These are phyloP conservation scores for Solanum stenotomum DNA, from an alignment of 257 asterid species.

Conservation along the genomic window DNA sequence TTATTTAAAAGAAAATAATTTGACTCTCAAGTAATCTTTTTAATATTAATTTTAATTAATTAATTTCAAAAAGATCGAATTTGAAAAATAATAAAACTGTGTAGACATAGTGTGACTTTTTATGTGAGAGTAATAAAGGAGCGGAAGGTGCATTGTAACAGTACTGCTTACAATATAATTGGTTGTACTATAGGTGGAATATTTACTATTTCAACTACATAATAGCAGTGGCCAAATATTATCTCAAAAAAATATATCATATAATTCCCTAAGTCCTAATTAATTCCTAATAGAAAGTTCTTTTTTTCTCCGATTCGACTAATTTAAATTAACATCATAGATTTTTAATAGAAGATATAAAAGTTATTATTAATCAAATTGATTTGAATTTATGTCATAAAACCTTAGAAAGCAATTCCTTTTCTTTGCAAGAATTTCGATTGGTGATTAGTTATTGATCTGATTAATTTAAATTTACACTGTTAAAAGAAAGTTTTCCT, in stretches of 20 bases:
- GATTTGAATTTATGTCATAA: neutral
- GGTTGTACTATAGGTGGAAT: neutral
- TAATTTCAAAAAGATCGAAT: neutral
- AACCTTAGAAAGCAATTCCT: too few relatives aligned
- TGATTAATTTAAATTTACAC: too few relatives aligned
- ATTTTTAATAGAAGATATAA: neutral
- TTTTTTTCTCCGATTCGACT: neutral
- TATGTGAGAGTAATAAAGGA: neutral
- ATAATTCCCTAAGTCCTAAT: neutral
- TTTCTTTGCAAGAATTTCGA: too few relatives aligned
- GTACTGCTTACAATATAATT: neutral
- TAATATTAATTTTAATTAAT: neutral
- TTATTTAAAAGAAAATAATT: too few relatives aligned
- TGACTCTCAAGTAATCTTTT: neutral
- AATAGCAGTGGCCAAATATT: neutral
- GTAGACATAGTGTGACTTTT: neutral
- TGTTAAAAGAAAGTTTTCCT: neutral
- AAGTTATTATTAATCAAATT: neutral
- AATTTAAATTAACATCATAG: neutral
- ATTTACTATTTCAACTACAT: neutral
- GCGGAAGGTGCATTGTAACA: neutral
- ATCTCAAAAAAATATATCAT: neutral
- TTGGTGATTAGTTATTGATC: neutral
- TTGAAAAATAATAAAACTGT: neutral
- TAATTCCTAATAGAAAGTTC: neutral